These are phyloP conservation scores for Phytophthora litchii DNA, from an alignment of 352 stramenopile species.

Conservation along the genomic window DNA sequence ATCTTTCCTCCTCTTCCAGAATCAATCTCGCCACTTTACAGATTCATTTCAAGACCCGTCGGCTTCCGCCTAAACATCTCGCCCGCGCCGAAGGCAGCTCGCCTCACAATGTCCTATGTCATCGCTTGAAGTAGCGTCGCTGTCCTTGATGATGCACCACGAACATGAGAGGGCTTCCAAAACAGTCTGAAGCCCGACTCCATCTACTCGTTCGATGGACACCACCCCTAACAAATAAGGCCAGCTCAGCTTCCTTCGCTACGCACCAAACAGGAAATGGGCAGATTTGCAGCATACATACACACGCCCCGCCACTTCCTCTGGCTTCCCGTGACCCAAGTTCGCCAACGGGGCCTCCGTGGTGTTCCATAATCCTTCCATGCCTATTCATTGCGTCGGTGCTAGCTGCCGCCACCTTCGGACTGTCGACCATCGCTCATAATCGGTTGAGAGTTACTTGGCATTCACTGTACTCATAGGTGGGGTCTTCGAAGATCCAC, in stretches of 20 bases:
- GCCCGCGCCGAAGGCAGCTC: constrained; percentile 31
- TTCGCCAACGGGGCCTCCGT: constrained; percentile 30
- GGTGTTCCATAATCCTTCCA: constrained; percentile 30
- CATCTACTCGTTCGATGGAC: constrained; percentile 32
- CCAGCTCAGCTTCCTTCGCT: constrained; percentile 33
- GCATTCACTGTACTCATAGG: constrained; percentile 89
- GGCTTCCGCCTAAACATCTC: constrained; percentile 29
- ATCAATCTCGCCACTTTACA: constrained; percentile 52
- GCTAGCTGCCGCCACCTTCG: constrained; percentile 20
- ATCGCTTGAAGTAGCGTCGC: constrained; percentile 31
- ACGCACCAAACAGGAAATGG: constrained; percentile 29
- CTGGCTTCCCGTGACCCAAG: constrained; percentile 40
- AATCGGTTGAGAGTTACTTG: constrained; percentile 64
- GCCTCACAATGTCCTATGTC: constrained; percentile 40
- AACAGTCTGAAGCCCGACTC: constrained; percentile 27
- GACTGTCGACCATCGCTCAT: constrained; percentile 40
- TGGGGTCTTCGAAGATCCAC: constrained; percentile 83
- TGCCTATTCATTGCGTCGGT: constrained; percentile 25
- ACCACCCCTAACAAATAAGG: constrained; percentile 42
- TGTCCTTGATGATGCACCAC: constrained; percentile 32
- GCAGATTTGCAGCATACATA: constrained; percentile 25
- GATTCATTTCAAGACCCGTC: constrained; percentile 39
- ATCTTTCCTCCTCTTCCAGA: constrained; percentile 27
- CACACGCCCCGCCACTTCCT: constrained; percentile 29
- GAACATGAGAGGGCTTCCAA: constrained; percentile 30